Evolutionary conservation across 495 filamentous ascomycete genomes (phyloP).

Genomic region (Lasiosphaeria hispida): DNA sequence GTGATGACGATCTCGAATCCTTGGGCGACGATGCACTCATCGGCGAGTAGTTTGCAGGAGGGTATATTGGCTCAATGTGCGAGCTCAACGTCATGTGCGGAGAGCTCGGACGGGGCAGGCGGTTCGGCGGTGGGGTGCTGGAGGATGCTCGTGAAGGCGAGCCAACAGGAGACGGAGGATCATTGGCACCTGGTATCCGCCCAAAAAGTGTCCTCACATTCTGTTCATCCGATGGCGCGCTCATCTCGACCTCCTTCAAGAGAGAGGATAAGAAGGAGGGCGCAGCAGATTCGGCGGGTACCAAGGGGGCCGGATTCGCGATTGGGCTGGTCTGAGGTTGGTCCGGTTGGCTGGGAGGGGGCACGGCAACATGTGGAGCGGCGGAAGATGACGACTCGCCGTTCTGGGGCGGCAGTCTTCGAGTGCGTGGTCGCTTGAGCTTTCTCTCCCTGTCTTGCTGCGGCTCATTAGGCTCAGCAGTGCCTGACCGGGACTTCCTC

Average conservation of each 20-base stretch:
- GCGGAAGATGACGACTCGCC: conserved; percentile 37
- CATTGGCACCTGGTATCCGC: conserved; percentile 44
- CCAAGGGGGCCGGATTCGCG: conserved; percentile 19
- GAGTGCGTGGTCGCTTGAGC: conserved; percentile 79
- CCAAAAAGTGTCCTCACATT: conserved; percentile 45
- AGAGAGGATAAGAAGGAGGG: conserved; percentile 75
- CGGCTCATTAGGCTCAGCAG: conserved; percentile 64
- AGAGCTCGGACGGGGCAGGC: conserved; percentile 61
- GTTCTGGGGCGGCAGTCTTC: conserved; percentile 36
- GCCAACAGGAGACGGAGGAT: conserved; percentile 60
- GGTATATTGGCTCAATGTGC: conserved; percentile 58
- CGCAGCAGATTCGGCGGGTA: conserved; percentile 37
- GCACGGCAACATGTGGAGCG: conserved; percentile 37
- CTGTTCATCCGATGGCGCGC: conserved; percentile 54
- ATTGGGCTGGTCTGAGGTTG: conserved; percentile 10
- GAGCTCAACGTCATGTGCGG: conserved; percentile 64
- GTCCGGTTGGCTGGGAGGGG: conserved; percentile 40
- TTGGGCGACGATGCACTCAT: conserved; percentile 23
- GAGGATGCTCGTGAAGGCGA: conserved; percentile 71
- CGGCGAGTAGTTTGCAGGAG: conserved; percentile 60
- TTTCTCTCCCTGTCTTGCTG: conserved; percentile 66
- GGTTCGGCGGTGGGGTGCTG: conserved; percentile 66
- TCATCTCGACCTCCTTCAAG: conserved; percentile 80
- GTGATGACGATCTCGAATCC: conserved; percentile 36
- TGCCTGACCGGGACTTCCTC: conserved; percentile 69